Evolutionary conservation across 805 yeast species (phyloP).

Genomic region (Ascoidea tarda): DNA sequence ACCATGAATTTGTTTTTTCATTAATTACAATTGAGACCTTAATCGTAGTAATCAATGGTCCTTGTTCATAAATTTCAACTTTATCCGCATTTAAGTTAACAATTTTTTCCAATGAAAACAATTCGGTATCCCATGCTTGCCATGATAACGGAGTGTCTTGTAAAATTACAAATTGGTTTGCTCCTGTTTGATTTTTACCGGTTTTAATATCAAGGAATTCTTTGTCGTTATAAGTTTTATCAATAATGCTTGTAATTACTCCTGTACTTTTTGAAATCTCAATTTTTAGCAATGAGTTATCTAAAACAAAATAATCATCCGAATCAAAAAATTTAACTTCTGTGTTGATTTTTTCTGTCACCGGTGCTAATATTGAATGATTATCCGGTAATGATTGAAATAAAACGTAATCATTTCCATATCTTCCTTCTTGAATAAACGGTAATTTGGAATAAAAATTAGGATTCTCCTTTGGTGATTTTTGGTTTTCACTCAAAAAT

Average conservation of each 20-base stretch:
- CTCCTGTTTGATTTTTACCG: constrained; percentile 46
- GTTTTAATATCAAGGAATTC: constrained; percentile 52
- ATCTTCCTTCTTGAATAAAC: constrained; percentile 10
- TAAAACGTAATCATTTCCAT: constrained; percentile 12
- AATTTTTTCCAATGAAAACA: constrained; percentile 68
- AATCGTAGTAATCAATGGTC: constrained; percentile 50
- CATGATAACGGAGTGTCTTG: constrained; percentile 84
- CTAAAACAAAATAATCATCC: constrained; percentile 31
- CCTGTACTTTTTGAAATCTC: constrained; percentile 41
- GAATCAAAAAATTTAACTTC: constrained; percentile 35
- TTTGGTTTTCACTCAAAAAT: not conserved
- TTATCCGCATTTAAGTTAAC: constrained; percentile 23
- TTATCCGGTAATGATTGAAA: not conserved
- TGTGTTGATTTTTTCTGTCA: constrained; percentile 17
- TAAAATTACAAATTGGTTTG: constrained; percentile 68
- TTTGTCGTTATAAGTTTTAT: constrained; percentile 34
- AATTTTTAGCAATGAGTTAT: constrained; percentile 50
- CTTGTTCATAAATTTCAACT: constrained; percentile 26
- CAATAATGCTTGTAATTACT: constrained; percentile 48
- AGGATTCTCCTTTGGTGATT: not conserved
- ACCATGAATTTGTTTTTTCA: constrained; percentile 11
- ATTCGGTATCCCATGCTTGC: constrained; percentile 98
- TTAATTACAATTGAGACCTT: constrained; percentile 41
- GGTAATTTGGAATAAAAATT: constrained; percentile 1
- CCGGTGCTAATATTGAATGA: constrained; percentile 8